These are phyloP conservation scores for Ambrosia hybrid DNA, from an alignment of 140 eudicot genomes.

Conservation along the genomic window DNA sequence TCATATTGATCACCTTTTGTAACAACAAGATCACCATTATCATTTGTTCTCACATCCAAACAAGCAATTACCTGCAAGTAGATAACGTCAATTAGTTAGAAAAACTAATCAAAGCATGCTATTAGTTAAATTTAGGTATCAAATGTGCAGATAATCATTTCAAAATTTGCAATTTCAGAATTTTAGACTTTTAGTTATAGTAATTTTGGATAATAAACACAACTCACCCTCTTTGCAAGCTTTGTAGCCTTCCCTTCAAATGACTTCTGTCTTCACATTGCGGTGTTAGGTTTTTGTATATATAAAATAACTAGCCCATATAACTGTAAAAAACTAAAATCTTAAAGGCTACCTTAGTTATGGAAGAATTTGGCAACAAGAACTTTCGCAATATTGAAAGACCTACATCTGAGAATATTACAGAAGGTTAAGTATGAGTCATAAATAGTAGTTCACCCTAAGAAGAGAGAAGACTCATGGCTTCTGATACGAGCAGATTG, in stretches of 20 bases:
- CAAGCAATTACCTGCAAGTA: conserved; percentile 88
- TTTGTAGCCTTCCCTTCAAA: conserved; percentile 80
- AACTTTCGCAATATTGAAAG: conserved; percentile 82
- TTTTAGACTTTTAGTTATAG: not conserved
- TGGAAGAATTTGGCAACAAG: conserved; percentile 63
- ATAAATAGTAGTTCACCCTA: too few relatives aligned
- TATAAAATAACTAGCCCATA: conserved; percentile 9
- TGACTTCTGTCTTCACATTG: conserved; percentile 86
- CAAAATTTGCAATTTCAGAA: not conserved
- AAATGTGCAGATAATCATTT: not conserved
- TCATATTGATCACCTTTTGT: conserved; percentile 99
- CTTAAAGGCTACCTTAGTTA: conserved; percentile 61
- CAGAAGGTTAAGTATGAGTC: not conserved
- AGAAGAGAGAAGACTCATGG: too few relatives aligned
- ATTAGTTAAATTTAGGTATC: not conserved
- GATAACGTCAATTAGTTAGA: not conserved
- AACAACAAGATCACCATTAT: conserved; percentile 95
- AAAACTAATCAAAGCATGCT: not conserved
- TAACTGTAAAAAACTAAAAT: conserved; percentile 1
- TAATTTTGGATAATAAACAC: not conserved
- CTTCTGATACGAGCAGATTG: too few relatives aligned
- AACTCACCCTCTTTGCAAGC: conserved; percentile 96
- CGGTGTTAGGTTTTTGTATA: conserved; percentile 43
- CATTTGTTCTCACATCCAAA: conserved; percentile 98
- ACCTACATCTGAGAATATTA: conserved; percentile 70